These are phyloP conservation scores for Plenodomus lindquistii DNA, from an alignment of 2,329 filamentous ascomycete species.

Conservation along the genomic window DNA sequence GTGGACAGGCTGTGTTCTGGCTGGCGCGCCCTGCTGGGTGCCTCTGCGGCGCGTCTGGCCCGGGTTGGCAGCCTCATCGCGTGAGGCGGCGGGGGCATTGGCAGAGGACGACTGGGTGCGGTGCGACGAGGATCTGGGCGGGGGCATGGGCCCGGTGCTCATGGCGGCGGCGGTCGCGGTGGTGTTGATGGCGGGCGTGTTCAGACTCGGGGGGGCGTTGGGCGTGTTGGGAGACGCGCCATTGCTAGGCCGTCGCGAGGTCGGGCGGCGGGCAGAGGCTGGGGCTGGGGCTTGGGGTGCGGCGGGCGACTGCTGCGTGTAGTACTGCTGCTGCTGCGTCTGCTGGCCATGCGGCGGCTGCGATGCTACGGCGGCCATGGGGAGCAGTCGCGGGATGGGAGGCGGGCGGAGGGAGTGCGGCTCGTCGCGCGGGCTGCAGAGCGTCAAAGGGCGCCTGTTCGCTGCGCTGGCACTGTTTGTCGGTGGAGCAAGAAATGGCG, in stretches of 20 bases:
- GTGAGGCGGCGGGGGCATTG: slow-evolving; percentile 27
- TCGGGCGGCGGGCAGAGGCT: slow-evolving; percentile 39
- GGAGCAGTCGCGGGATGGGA: slow-evolving; percentile 11
- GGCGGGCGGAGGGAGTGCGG: slow-evolving; percentile 5
- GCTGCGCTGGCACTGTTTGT: slow-evolving; percentile 13
- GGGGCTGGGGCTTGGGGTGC: slow-evolving; percentile 33
- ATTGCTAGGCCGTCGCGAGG: slow-evolving; percentile 45
- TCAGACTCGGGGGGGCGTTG: slow-evolving; percentile 37
- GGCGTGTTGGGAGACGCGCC: slow-evolving; percentile 47
- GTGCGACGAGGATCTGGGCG: slow-evolving; percentile 78
- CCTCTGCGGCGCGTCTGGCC: slow-evolving; percentile 53
- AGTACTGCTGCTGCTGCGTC: slow-evolving; percentile 39
- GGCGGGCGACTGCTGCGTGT: slow-evolving; percentile 32
- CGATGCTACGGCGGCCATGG: slow-evolving; percentile 45
- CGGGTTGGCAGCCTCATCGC: slow-evolving; percentile 25
- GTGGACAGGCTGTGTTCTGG: slow-evolving; percentile 43
- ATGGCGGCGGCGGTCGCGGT: slow-evolving; percentile 61
- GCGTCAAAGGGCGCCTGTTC: neutral
- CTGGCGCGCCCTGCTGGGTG: slow-evolving; percentile 43
- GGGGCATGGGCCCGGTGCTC: slow-evolving; percentile 67
- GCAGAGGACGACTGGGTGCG: slow-evolving; percentile 46
- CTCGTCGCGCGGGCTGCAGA: neutral
- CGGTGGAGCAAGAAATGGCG: slow-evolving; percentile 9
- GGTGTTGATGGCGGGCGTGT: slow-evolving; percentile 49
- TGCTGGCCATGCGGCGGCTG: slow-evolving; percentile 39